Conservation (phyloP, 768 basidiomycete species). For the Boletus eberwhitei region DNA sequence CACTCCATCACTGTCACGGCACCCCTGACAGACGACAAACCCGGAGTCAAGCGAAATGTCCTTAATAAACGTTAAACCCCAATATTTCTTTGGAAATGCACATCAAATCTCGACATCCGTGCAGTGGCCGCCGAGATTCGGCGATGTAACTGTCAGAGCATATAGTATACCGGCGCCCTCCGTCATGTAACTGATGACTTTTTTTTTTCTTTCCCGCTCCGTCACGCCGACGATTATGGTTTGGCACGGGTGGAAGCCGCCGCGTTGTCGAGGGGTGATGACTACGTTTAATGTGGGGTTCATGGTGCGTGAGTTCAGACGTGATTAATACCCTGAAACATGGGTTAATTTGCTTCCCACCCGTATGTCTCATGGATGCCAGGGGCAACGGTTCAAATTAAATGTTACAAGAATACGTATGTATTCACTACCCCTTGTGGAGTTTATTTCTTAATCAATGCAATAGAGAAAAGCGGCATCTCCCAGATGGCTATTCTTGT, state of each 20-base stretch:
- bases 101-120: neutral
- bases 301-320: neutral
- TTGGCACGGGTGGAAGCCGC: neutral
- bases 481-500: neutral
- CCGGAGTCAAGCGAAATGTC: neutral
- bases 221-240: neutral
- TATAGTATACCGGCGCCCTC: neutral
- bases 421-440: neutral
- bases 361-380: neutral
- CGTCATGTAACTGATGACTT: neutral
- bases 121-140: neutral
- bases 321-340: no score
- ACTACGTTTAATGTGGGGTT: slow-evolving; percentile 2
- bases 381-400: slow-evolving; percentile 1
- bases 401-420: neutral
- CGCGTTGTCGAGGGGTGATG: neutral
- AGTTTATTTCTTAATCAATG: neutral
- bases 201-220: neutral
- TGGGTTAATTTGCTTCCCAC: no score
- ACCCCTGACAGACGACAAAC: no score
- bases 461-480: neutral
- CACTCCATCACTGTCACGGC: no score
- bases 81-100: slow-evolving; percentile 1
- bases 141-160: neutral
- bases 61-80: neutral